Conservation (phyloP, 73 alveolate species). For the Paramecium bursaria region DNA sequence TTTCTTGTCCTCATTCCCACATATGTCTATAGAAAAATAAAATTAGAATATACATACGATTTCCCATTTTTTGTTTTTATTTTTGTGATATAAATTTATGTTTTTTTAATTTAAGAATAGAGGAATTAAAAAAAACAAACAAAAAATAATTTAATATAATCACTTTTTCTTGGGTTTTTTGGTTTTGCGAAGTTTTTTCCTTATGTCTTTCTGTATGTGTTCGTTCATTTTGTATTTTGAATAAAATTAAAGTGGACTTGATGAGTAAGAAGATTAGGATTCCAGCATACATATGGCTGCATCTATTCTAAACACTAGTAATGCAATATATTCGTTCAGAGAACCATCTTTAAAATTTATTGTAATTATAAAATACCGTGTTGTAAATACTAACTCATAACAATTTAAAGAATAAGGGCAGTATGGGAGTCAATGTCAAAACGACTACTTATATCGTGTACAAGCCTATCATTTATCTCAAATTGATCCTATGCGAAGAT, state of each 20-base stretch:
- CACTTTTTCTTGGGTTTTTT: too few species aligned
- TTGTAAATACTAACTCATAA: conserved; percentile 3
- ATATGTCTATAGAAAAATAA: too few species aligned
- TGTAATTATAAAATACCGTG: not conserved
- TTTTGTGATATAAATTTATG: too few species aligned
- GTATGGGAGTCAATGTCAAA: conserved; percentile 27
- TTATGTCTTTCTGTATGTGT: conserved; percentile 26
- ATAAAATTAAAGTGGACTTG: conserved; percentile 50
- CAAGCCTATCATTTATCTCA: conserved; percentile 16
- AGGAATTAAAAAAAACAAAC: too few species aligned
- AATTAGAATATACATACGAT: too few species aligned
- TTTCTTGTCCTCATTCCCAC: too few species aligned
- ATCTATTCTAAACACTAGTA: conserved; percentile 39
- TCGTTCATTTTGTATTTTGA: conserved; percentile 41
- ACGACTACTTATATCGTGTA: not conserved
- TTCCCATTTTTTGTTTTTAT: too few species aligned
- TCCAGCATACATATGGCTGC: conserved; percentile 32
- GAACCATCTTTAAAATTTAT: not conserved
- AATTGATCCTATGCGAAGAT: conserved; percentile 27
- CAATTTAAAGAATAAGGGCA: conserved; percentile 27
- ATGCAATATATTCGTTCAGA: conserved; percentile 44
- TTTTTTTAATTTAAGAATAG: too few species aligned
- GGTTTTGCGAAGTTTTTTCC: too few species aligned
- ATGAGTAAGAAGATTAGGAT: conserved; percentile 6
- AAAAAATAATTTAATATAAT: too few species aligned